Evolutionary conservation across 2,329 filamentous ascomycete genomes (phyloP).

Genomic region (Aspergillus sp.): DNA sequence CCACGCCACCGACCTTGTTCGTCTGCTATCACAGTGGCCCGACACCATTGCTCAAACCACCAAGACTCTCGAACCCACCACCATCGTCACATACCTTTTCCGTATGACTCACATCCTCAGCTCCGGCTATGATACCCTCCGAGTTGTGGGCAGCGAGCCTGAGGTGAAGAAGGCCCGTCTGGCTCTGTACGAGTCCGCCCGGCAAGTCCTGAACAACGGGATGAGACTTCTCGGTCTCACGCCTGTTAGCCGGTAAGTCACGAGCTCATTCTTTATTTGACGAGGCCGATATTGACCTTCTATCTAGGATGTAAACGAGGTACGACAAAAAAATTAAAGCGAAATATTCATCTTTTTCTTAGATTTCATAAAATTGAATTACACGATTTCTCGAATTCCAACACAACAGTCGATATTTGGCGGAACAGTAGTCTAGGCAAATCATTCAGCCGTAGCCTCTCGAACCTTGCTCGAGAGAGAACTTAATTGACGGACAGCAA

Average conservation of each 20-base stretch:
- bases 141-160: constrained; percentile 60
- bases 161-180: constrained; percentile 60
- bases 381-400: constrained; percentile 3
- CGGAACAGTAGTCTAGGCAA: neutral
- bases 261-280: neutral
- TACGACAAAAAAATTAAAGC: constrained; percentile 3
- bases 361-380: neutral
- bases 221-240: constrained; percentile 65
- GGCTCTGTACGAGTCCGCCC: constrained; percentile 61
- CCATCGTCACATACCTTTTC: constrained; percentile 67
- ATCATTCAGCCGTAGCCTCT: neutral
- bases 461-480: neutral
- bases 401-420: neutral
- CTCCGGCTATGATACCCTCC: constrained; percentile 62
- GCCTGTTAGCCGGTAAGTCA: constrained; percentile 59
- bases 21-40: constrained; percentile 63
- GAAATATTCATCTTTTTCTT: neutral
- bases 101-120: constrained; percentile 64
- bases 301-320: constrained; percentile 28
- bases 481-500: neutral
- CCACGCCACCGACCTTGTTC: constrained; percentile 62
- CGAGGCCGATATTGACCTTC: constrained; percentile 11
- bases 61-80: constrained; percentile 67
- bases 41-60: constrained; percentile 63
- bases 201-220: constrained; percentile 65